These are phyloP conservation scores for Talaromyces sp. DNA, from an alignment of 2,329 filamentous ascomycete genomes.

Conservation along the genomic window DNA sequence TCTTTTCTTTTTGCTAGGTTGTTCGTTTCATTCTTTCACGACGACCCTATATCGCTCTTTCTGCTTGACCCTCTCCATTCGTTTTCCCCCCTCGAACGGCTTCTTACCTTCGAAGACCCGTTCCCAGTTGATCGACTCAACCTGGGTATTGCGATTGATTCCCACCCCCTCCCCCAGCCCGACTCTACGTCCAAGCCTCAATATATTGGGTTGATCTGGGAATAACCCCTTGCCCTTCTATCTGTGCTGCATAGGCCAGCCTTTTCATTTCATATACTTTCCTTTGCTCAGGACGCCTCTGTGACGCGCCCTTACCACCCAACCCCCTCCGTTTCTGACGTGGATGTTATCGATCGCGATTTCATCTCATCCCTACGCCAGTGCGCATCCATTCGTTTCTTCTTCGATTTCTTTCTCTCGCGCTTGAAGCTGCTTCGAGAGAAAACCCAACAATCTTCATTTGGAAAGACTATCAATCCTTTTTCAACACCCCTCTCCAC, in stretches of 20 bases:
- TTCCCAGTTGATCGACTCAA: constrained; percentile 31
- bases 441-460: constrained; percentile 9
- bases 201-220: constrained; percentile 8
- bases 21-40: constrained; percentile 58
- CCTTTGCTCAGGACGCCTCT: constrained; percentile 34
- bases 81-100: constrained; percentile 38
- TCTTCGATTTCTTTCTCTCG: constrained; percentile 29
- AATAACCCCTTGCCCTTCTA: constrained; percentile 24
- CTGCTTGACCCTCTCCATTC: constrained; percentile 25
- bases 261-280: constrained; percentile 29
- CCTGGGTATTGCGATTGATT: constrained; percentile 24
- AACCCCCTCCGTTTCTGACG: constrained; percentile 30
- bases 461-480: constrained; percentile 19
- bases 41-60: constrained; percentile 46
- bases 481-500: constrained; percentile 20
- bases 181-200: constrained; percentile 8
- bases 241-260: constrained; percentile 44
- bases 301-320: constrained; percentile 37
- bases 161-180: not conserved
- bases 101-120: constrained; percentile 15
- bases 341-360: constrained; percentile 23
- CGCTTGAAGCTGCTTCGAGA: constrained; percentile 43
- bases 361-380: constrained; percentile 20
- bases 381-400: constrained; percentile 34
- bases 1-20: constrained; percentile 41